Conservation (phyloP, 805 yeast species). For the Candida oleophila region DNA sequence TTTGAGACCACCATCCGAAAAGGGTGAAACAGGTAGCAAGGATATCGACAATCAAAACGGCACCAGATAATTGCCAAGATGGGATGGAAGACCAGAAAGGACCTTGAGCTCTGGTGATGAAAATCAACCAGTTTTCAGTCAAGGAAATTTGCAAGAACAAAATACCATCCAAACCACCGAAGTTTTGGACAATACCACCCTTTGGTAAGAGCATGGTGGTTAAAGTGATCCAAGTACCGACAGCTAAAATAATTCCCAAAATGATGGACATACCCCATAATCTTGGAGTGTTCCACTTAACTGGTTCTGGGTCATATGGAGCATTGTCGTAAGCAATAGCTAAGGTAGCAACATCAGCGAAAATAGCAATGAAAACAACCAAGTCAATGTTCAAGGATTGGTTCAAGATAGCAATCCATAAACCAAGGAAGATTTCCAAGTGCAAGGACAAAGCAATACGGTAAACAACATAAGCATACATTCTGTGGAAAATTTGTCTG, state of each 20-base stretch:
- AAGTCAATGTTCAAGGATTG: slow-evolving; percentile 82
- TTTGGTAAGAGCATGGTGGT: slow-evolving; percentile 88
- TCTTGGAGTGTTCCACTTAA: slow-evolving; percentile 95
- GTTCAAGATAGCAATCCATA: slow-evolving; percentile 95
- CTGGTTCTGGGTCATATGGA: slow-evolving; percentile 90
- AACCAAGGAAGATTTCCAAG: slow-evolving; percentile 91
- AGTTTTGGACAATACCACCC: slow-evolving; percentile 95
- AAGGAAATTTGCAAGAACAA: slow-evolving; percentile 90
- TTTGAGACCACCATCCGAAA: slow-evolving; percentile 98
- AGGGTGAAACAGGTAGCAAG: slow-evolving; percentile 88
- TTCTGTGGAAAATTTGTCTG: slow-evolving; percentile 97
- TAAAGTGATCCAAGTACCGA: slow-evolving; percentile 92
- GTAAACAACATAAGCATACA: slow-evolving; percentile 97
- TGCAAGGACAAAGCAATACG: slow-evolving; percentile 95
- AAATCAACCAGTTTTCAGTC: slow-evolving; percentile 96
- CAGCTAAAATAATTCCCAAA: slow-evolving; percentile 81
- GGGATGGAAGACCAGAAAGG: slow-evolving; percentile 97
- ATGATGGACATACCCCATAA: slow-evolving; percentile 95
- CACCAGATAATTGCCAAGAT: slow-evolving; percentile 96
- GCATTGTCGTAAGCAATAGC: slow-evolving; percentile 98
- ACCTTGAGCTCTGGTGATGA: slow-evolving; percentile 95
- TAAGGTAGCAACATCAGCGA: slow-evolving; percentile 95
- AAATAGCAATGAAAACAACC: slow-evolving; percentile 94
- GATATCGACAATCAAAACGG: slow-evolving; percentile 86
- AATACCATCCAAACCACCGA: slow-evolving; percentile 92